Base-by-base conservation (phyloP, 441 rosid species). In the Corymbia calophylla region DNA sequence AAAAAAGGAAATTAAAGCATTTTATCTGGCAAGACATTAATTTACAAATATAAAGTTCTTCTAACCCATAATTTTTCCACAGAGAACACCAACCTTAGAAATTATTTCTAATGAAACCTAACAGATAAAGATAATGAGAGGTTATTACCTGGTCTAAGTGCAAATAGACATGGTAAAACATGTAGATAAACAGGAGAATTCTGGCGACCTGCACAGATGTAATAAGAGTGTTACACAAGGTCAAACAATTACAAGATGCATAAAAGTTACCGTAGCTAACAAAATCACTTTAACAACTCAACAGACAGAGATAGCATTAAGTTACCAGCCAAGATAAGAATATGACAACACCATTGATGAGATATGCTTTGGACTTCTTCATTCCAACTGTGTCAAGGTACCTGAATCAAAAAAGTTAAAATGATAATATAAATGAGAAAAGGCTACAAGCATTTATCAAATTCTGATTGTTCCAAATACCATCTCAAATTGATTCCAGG, bases 311-410 rank as follows among this genome's bases (percentile, higher is more conserved):
- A 35, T 25, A 35, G 47, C 14, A 47, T 84, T 62, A 62, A 93
- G 93, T 73, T 53, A 95, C 95, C 94, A 95, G 92, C 96, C 96
- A 95, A 56, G 95, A 86, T 11, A 95, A 89, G 88, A 95, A 94
- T 89, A 94, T 91, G 60, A 94, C 89, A 48, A 94, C 94, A 53
- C 96, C 96, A 44, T 95, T 95, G 68, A 93, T 86, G 44, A 93
- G 90, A 92, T 95, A 95, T 53, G 94, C 93, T 86, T 68, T 95
- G 23, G 96, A 93, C 87, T 90, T 93, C 93, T 95, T 95, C 95
- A 94, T 90, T 55, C 96, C 96, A 86, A 93, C 93, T 27, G 89
- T 92, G 62, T 93, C 95, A 66, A 94, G 94, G 89, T 94, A 94
- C 95, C 95, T 94, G 56, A 89, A 87, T 18, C 44, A 31, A 85